Conservation (phyloP, 108 stramenopile genomes). For the Skeletonema marinoi region DNA sequence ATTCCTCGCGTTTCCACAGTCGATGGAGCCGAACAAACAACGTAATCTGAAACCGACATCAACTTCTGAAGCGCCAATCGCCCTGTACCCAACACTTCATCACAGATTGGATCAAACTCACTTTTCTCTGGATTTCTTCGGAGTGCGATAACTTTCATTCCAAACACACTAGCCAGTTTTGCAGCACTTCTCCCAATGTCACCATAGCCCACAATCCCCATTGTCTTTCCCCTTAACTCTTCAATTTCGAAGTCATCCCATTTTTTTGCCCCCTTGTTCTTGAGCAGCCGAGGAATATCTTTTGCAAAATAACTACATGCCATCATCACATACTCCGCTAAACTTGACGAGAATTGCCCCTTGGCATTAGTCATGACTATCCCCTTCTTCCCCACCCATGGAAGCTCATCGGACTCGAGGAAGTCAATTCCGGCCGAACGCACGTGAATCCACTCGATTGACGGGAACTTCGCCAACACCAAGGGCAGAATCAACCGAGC, state of each 20-base stretch:
- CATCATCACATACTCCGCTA: slow-evolving; percentile 82
- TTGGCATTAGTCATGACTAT: slow-evolving; percentile 69
- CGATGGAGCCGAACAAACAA: slow-evolving; percentile 53
- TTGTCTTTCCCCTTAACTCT: slow-evolving; percentile 66
- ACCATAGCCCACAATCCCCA: slow-evolving; percentile 89
- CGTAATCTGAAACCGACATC: slow-evolving; percentile 58
- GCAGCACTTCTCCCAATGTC: slow-evolving; percentile 73
- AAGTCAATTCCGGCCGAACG: slow-evolving; percentile 56
- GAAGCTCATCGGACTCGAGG: slow-evolving; percentile 49
- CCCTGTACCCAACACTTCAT: slow-evolving; percentile 50
- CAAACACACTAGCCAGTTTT: slow-evolving; percentile 54
- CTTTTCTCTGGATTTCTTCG: slow-evolving; percentile 64
- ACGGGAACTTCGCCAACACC: slow-evolving; percentile 29
- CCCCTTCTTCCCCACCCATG: slow-evolving; percentile 6
- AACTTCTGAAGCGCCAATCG: slow-evolving; percentile 29
- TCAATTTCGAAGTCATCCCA: slow-evolving; percentile 71
- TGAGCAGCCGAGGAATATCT: slow-evolving; percentile 73
- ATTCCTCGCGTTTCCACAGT: slow-evolving; percentile 52
- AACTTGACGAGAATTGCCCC: slow-evolving; percentile 69
- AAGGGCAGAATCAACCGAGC: slow-evolving; percentile 35
- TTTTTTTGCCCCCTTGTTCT: slow-evolving; percentile 39
- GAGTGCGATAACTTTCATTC: slow-evolving; percentile 82
- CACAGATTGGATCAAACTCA: slow-evolving; percentile 54
- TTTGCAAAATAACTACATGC: slow-evolving; percentile 88
- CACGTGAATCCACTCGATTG: slow-evolving; percentile 58